phyloP scores from a whole-genome alignment of 495 filamentous ascomycete species.

The Podospora anserina region DNA sequence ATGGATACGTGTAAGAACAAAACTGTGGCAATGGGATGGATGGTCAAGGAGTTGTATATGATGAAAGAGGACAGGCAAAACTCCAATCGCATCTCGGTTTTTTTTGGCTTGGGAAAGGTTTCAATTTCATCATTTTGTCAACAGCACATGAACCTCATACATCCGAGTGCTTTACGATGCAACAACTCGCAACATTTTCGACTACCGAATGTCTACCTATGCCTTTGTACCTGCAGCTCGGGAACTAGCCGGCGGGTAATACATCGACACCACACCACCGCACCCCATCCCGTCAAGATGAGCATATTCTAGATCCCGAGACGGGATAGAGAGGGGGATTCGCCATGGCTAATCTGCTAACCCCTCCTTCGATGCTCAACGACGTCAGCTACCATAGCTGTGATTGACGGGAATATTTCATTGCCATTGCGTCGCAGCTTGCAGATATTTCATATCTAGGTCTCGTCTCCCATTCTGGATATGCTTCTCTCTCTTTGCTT shows the following conservation, averaged over 20 bases:
- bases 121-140: neutral
- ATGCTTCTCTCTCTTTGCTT: neutral
- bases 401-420: neutral
- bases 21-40: neutral
- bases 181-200: too few species aligned
- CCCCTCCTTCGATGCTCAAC: neutral
- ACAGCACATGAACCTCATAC: too few species aligned
- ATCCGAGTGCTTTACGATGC: too few species aligned
- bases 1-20: neutral
- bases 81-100: neutral
- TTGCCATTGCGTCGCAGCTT: neutral
- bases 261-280: neutral
- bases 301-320: neutral
- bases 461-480: neutral
- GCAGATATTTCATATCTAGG: neutral
- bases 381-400: neutral
- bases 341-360: neutral
- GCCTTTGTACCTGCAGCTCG: neutral
- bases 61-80: neutral
- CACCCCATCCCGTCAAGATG: neutral
- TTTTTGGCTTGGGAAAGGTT: neutral
- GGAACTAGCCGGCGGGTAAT: neutral
- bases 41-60: neutral
- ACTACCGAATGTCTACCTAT: neutral
- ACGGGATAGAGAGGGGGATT: neutral